These are phyloP conservation scores for Talaromyces islandicus DNA, from an alignment of 2,329 filamentous ascomycete species.

Conservation along the genomic window DNA sequence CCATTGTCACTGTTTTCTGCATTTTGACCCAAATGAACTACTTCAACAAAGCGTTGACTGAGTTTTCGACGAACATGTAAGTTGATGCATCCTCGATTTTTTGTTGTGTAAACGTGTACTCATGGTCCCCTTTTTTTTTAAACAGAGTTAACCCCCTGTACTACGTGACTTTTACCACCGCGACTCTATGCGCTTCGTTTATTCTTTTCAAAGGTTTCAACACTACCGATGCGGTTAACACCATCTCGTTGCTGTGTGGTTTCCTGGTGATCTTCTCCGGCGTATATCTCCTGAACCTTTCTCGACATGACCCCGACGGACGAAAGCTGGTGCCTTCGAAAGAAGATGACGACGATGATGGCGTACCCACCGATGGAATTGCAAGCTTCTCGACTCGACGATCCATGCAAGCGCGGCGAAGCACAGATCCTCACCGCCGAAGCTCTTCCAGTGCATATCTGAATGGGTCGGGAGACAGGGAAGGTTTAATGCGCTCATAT, in stretches of 20 bases:
- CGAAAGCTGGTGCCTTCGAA: conserved; percentile 58
- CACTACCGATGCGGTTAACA: conserved; percentile 85
- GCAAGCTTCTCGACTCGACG: conserved; percentile 83
- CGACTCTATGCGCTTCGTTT: conserved; percentile 88
- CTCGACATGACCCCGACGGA: conserved; percentile 81
- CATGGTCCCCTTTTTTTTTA: conserved; percentile 1
- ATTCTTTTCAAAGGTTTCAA: conserved; percentile 96
- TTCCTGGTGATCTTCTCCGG: conserved; percentile 94
- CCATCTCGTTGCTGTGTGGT: conserved; percentile 82
- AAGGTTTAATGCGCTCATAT: conserved; percentile 81
- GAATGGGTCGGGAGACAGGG: conserved; percentile 58
- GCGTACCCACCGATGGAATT: conserved; percentile 84
- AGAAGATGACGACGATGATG: conserved; percentile 58
- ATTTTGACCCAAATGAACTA: conserved; percentile 99
- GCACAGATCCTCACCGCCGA: conserved; percentile 52
- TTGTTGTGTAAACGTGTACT: conserved; percentile 20
- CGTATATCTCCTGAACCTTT: conserved; percentile 94
- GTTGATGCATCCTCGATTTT: conserved; percentile 26
- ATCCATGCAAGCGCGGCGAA: conserved; percentile 86
- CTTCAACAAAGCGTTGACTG: conserved; percentile 96
- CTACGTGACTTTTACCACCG: conserved; percentile 96
- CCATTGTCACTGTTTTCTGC: conserved; percentile 86
- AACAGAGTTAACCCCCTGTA: conserved; percentile 89
- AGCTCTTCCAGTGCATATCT: conserved; percentile 58
- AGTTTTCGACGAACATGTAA: conserved; percentile 96